A percentile compares a stretch with the other conserved stretches of the same genome.
phyloP scores from a whole-genome alignment of 176 grass and related monocot species.

The Neostapfia colusana region DNA sequence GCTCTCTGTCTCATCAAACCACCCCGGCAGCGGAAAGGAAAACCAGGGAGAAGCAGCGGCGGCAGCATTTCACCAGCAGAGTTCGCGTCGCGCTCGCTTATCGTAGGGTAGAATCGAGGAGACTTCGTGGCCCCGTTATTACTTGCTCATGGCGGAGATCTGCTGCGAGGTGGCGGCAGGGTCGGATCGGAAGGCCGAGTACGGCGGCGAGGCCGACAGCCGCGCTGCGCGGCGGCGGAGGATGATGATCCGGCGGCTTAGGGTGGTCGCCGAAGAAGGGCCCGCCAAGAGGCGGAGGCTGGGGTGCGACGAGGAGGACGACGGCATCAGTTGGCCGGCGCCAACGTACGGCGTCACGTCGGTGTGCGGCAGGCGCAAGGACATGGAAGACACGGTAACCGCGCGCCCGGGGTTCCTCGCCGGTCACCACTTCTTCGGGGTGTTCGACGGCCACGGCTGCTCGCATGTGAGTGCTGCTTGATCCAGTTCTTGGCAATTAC shows the following conservation, averaged over 20 bases:
- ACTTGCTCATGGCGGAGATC: slow-evolving; percentile 50
- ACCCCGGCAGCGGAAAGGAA: too few relatives aligned
- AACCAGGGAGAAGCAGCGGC: too few relatives aligned
- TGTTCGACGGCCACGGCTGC: slow-evolving; percentile 95
- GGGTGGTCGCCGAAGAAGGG: slow-evolving; percentile 33
- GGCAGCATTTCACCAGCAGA: background rate
- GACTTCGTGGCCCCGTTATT: background rate
- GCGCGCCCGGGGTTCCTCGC: slow-evolving; percentile 43
- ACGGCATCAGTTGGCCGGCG: background rate
- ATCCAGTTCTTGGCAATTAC: background rate
- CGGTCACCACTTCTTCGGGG: slow-evolving; percentile 73
- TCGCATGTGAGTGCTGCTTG: slow-evolving; percentile 59
- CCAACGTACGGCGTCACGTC: slow-evolving; percentile 57
- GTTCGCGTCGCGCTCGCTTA: background rate
- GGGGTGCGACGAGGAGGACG: background rate
- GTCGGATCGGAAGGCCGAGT: slow-evolving; percentile 29
- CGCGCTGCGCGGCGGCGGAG: slow-evolving; percentile 52
- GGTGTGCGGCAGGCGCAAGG: slow-evolving; percentile 71
- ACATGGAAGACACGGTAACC: slow-evolving; percentile 86
- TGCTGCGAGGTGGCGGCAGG: slow-evolving; percentile 37
- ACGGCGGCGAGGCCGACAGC: slow-evolving; percentile 29
- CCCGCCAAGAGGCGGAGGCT: slow-evolving; percentile 39
- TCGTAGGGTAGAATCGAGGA: background rate
- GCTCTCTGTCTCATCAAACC: background rate
- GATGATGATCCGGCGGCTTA: slow-evolving; percentile 61